Conservation (phyloP, 2,329 filamentous ascomycete genomes). For the Fusarium sp. region DNA sequence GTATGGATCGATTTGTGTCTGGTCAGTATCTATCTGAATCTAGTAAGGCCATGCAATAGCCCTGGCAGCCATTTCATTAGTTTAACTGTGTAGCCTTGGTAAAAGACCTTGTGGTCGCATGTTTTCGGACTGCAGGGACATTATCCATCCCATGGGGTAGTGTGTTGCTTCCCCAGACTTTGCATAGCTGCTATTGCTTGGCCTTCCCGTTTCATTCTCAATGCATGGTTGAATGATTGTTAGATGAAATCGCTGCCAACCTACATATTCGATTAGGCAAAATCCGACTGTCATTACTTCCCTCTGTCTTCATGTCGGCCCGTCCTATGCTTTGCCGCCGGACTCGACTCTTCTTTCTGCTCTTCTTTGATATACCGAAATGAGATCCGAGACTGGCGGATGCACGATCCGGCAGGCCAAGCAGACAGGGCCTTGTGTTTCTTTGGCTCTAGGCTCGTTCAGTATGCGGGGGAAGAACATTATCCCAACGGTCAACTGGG, state of each 20-base stretch:
- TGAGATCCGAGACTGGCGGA: slow-evolving; percentile 32
- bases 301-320: slow-evolving; percentile 8
- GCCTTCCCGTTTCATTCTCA: not conserved
- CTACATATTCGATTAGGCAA: not conserved
- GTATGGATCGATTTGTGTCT: not conserved
- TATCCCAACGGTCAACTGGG: slow-evolving; percentile 1
- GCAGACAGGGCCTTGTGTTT: slow-evolving; percentile 13
- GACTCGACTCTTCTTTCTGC: slow-evolving; percentile 9
- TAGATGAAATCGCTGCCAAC: slow-evolving; percentile 4
- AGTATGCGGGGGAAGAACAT: slow-evolving; percentile 21
- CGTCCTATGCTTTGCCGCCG: slow-evolving; percentile 18
- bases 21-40: slow-evolving; percentile 11
- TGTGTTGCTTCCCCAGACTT: slow-evolving; percentile 8
- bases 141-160: slow-evolving; percentile 3
- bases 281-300: slow-evolving; percentile 6
- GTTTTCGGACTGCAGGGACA: slow-evolving; percentile 7
- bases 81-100: not conserved
- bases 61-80: not conserved
- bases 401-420: slow-evolving; percentile 32
- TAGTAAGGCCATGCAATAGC: slow-evolving; percentile 18
- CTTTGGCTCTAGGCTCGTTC: slow-evolving; percentile 3
- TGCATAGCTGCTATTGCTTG: not conserved
- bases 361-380: slow-evolving; percentile 5
- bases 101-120: slow-evolving; percentile 2
- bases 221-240: not conserved